These are phyloP conservation scores for Plectosphaerella plurivora DNA, from an alignment of 2,329 filamentous ascomycete genomes.

Conservation along the genomic window DNA sequence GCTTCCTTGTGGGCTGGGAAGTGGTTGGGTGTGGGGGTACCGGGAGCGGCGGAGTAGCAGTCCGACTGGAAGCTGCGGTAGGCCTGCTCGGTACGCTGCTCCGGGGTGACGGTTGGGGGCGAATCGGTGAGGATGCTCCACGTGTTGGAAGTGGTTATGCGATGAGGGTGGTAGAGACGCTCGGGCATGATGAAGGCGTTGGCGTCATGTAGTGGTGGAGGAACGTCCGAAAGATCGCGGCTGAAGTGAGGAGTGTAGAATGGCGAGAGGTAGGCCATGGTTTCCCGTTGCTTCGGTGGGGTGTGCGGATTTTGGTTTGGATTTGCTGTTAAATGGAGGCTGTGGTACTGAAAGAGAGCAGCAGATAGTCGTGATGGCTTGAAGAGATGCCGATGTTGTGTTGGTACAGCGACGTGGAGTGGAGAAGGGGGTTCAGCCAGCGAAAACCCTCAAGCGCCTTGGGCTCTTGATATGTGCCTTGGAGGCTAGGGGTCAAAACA, in stretches of 20 bases:
- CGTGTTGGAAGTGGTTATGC: background rate
- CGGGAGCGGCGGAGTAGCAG: background rate
- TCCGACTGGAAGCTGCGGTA: constrained; percentile 1
- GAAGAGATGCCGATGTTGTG: background rate
- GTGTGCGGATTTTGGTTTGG: background rate
- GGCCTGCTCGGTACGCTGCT: background rate
- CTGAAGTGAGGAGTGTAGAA: background rate
- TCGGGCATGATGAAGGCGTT: background rate
- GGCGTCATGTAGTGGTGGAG: background rate
- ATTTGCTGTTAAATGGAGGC: background rate
- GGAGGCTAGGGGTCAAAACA: too few relatives aligned
- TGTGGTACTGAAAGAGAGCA: background rate
- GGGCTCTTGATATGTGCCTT: too few relatives aligned
- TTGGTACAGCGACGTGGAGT: background rate
- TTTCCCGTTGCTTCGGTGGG: background rate
- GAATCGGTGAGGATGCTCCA: background rate
- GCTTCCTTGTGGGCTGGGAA: too few relatives aligned
- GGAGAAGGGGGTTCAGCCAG: background rate
- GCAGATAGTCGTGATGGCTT: background rate
- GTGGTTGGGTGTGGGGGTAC: background rate
- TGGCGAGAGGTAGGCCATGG: background rate
- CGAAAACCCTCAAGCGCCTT: too few relatives aligned
- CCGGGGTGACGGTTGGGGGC: background rate
- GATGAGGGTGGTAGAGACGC: background rate
- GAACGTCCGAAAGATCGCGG: background rate